Evolutionary conservation across 73 alveolate genomes (phyloP).

Genomic region (Tetrahymena elliotti): DNA sequence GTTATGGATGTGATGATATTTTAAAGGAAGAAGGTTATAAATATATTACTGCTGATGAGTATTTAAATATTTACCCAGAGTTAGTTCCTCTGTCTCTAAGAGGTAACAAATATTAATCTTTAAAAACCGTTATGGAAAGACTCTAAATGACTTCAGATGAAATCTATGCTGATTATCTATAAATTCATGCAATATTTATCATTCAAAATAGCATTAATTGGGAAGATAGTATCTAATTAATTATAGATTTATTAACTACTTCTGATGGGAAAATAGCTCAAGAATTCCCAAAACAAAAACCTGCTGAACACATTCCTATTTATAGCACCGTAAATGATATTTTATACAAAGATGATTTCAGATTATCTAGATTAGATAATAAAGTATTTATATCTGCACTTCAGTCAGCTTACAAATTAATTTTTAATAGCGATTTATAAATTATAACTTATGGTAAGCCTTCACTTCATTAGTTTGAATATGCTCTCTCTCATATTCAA

Average conservation of each 20-base stretch:
- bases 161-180: constrained; percentile 10
- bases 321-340: constrained; percentile 30
- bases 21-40: constrained; percentile 46
- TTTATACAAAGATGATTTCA: constrained; percentile 16
- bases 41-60: constrained; percentile 49
- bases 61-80: not conserved
- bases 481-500: constrained; percentile 26
- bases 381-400: constrained; percentile 42
- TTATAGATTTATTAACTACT: not conserved
- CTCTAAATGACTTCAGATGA: constrained; percentile 10
- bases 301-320: constrained; percentile 13
- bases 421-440: constrained; percentile 32
- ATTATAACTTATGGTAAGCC: constrained; percentile 64
- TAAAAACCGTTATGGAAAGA: constrained; percentile 23
- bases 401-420: not conserved
- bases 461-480: constrained; percentile 40
- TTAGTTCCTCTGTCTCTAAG: not conserved
- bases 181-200: constrained; percentile 21
- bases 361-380: constrained; percentile 51
- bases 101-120: not conserved
- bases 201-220: constrained; percentile 16
- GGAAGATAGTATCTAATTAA: constrained; percentile 14
- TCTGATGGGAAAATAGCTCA: not conserved
- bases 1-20: constrained; percentile 49
- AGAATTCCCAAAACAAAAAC: not conserved